Base-by-base conservation (phyloP, 805 yeast species). In the Candida loeiensis region DNA sequence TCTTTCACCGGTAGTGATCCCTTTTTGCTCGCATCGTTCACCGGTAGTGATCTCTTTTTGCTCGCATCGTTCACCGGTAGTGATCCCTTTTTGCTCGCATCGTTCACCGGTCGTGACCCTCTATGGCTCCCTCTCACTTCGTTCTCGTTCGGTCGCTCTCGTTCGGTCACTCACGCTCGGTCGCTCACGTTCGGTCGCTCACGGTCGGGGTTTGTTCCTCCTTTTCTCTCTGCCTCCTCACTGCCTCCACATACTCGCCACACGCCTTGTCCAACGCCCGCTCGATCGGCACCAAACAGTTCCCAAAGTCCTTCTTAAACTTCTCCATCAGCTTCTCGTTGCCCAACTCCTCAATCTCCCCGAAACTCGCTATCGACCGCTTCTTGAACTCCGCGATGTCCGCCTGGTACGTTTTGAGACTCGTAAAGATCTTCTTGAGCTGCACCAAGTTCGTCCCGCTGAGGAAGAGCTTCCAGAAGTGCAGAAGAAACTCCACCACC, bases 401-500 rank as follows among this genome's bases (percentile, higher is more conserved):
- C 12, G 47, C 47, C 31, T 61, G 61, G 45, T 71, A 65, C 42
- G 54, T 58, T 36, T 61, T 67, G 38, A 69, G 54, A 28, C 62
- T 63, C 6, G 59, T 47, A 31, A 59, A 68, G n/a, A 69, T 45
- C 43, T 63, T 66, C 45, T 63, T 64, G 34, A 69, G 52, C 43
- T 64, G 69, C 12, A 38, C 57, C 1, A 72, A 67, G 40, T 64
- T 66, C 39, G 56, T 59, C 5, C 65, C 69, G 38, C 53, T 56
- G 18, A 63, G 51, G 37, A 54, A 69, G 1, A 68, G 43, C 36
- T 61, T 59, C 74, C 74, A 69, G 40, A 69, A 69, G 42, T 68
- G 73, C 35, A 70, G 64, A 17, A 69, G 50, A 40, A 68, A 66
- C 48, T 69, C 74, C 37, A 59, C 59, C n/a, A 63, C 52, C 3